Base-by-base conservation (phyloP, 805 yeast species). In the Myxozyma monticola region DNA sequence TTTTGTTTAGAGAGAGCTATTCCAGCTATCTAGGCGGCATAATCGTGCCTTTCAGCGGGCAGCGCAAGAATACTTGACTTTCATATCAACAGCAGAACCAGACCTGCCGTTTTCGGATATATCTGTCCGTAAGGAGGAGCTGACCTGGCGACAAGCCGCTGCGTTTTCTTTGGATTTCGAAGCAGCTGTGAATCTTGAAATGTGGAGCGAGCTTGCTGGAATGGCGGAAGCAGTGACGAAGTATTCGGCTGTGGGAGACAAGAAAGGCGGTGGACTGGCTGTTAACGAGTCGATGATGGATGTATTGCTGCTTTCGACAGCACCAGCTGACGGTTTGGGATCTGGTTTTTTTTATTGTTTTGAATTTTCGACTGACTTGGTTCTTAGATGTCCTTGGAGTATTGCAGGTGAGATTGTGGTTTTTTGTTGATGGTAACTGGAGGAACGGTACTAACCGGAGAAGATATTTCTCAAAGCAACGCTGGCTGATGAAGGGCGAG, bases 121-220 rank as follows among this genome's bases (percentile, higher is more conserved):
- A 41, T 24, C 18, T 46, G 36, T 14, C 18, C 4, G 33, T 22
- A 17, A 46, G 40, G 45, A 12, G 15, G 29, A n/a, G n/a, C n/a
- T n/a, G n/a, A n/a, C n/a, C n/a, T n/a, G n/a, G n/a, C n/a, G n/a
- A n/a, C n/a, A n/a, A n/a, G 45, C 39, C 7, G 41, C 42, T 17
- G 37, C 48, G 43, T 29, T 48, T 8, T 24, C 48, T n/a, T 45
- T 48, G 5, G 46, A 49, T 14, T 53, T 53, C 21, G 57, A 53
- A 37, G 54, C 57, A 9, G 36, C 43, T 4, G 54, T 48, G 8
- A 38, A 29, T 24, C 30, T 49, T 15, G 41, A 48, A 10, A 17
- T 22, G 20, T 52, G 56, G 56, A n/a, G 18, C 7, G 38, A 42
- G 26, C 26, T 52, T 18, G 33, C 36, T 8, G 38, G 18, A 4